Base-by-base conservation (phyloP, 2,329 filamentous ascomycete species). In the Trichoderma pleuroti region DNA sequence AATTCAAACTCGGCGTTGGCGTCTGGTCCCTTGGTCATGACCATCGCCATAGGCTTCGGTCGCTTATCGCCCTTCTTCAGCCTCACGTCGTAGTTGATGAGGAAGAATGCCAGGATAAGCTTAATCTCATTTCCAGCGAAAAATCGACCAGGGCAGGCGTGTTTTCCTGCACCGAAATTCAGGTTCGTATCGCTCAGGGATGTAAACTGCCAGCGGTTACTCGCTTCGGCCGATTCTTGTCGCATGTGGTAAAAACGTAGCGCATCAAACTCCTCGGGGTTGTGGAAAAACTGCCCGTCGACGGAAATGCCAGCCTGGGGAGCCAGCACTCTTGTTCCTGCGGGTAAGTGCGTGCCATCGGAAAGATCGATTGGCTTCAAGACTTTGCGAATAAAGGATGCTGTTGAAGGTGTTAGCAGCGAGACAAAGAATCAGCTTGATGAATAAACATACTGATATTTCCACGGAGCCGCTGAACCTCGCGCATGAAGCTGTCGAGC, bases 61-160 rank as follows among this genome's bases (percentile, higher is more conserved):
- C 83, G 74, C n/a, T 72, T 70, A 71, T 81, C 77, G 24, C 82
- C 83, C 6, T 69, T 59, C 24, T 71, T 63, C 12, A 73, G 60
- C 73, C 83, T 82, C 70, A 86, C 77, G 16, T 87, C 85, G 72
- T 85, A 87, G 68, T 85, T 83, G 24, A 84, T 73, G 4, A 86
- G 65, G 46, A 86, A 73, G 71, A 85, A 81, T 2, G 83, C 78
- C 4, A 87, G 67, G 7, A 86, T 76, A 75, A 87, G 83, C 76
- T 87, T 87, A 24, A 86, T 78, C 75, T 86, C 84, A 62, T 84
- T 81, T 0, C 82, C 80, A 0, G 85, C 85, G 72, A 85, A 84
- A 77, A 85, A 86, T 12, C 84, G 79, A 2, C 84, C 84, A 0
- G 84, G 84, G 61, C 84, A 86, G 4, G 84, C 82, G 72, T 85